A percentile compares a stretch with the other conserved stretches of the same genome.
phyloP scores from a whole-genome alignment of 2,329 filamentous ascomycete species.

The Magnaporthiopsis rhizophila region DNA sequence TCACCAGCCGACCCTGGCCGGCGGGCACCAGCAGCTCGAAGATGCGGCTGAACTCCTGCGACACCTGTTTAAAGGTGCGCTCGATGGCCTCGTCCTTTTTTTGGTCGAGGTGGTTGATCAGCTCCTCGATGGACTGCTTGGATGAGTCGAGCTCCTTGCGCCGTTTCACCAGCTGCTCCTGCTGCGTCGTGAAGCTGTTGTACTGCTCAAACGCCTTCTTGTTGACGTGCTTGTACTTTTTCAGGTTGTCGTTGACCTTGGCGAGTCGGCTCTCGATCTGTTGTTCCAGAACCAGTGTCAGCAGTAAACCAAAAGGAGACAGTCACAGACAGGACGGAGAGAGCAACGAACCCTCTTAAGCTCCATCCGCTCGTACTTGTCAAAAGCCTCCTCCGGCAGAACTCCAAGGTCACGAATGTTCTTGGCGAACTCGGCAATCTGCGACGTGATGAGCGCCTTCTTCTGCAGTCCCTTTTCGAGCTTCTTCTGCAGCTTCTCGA shows the following conservation, averaged over 20 bases:
- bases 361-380: constrained; percentile 79
- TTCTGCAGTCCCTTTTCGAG: constrained; percentile 91
- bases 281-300: constrained; percentile 12
- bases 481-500: constrained; percentile 78
- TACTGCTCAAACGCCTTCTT: constrained; percentile 99
- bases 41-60: constrained; percentile 82
- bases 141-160: constrained; percentile 81
- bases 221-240: constrained; percentile 97
- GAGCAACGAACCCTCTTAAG: constrained; percentile 57
- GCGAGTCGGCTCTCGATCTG: constrained; percentile 63
- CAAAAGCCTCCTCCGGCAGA: constrained; percentile 86
- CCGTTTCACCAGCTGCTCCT: constrained; percentile 77
- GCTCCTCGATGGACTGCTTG: constrained; percentile 79
- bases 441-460: constrained; percentile 69
- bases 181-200: constrained; percentile 89
- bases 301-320: background rate
- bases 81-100: constrained; percentile 97
- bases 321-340: background rate
- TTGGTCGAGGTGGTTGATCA: constrained; percentile 87
- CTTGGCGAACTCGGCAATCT: constrained; percentile 72
- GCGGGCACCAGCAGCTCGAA: constrained; percentile 94
- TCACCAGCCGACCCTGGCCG: constrained; percentile 83
- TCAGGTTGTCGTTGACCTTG: constrained; percentile 85
- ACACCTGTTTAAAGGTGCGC: constrained; percentile 97
- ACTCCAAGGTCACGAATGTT: constrained; percentile 92